A percentile compares a stretch with the other conserved stretches of the same genome.
These are phyloP conservation scores for Sarocladiaceae sp. DNA, from an alignment of 2,329 filamentous ascomycete genomes.

Conservation along the genomic window DNA sequence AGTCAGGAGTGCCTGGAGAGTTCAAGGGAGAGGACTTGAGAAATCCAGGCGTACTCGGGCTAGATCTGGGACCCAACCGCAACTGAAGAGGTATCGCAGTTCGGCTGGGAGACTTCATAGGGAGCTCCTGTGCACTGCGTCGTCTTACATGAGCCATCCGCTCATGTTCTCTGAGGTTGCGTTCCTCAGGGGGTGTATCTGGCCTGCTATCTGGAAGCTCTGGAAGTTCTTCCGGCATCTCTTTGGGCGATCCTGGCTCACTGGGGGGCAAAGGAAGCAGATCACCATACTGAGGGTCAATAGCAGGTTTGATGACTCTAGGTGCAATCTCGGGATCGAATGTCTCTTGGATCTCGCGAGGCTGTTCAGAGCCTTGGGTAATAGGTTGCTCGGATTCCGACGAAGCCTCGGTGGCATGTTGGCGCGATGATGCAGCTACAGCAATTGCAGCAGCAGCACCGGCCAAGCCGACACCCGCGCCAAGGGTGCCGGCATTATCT, in stretches of 20 bases:
- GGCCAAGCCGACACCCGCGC: conserved; percentile 63
- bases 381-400: conserved; percentile 32
- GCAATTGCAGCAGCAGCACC: conserved; percentile 39
- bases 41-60: conserved; percentile 37
- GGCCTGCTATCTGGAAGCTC: conserved; percentile 57
- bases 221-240: conserved; percentile 38
- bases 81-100: conserved; percentile 56
- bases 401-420: conserved; percentile 42
- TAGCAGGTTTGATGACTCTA: conserved; percentile 58
- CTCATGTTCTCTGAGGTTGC: conserved; percentile 31
- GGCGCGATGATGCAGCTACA: conserved; percentile 34
- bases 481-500: conserved; percentile 67
- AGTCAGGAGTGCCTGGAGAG: conserved; percentile 28
- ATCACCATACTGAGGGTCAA: conserved; percentile 63
- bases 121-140: conserved; percentile 43
- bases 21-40: conserved; percentile 34
- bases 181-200: conserved; percentile 48
- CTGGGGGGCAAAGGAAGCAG: conserved; percentile 61
- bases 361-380: conserved; percentile 18
- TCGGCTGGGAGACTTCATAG: conserved; percentile 47
- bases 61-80: conserved; percentile 43
- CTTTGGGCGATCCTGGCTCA: conserved; percentile 45
- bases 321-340: conserved; percentile 56
- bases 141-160: conserved; percentile 41
- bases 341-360: conserved; percentile 21